These are phyloP conservation scores for Fonsecaea pedrosoi DNA, from an alignment of 2,329 filamentous ascomycete genomes.

Conservation along the genomic window DNA sequence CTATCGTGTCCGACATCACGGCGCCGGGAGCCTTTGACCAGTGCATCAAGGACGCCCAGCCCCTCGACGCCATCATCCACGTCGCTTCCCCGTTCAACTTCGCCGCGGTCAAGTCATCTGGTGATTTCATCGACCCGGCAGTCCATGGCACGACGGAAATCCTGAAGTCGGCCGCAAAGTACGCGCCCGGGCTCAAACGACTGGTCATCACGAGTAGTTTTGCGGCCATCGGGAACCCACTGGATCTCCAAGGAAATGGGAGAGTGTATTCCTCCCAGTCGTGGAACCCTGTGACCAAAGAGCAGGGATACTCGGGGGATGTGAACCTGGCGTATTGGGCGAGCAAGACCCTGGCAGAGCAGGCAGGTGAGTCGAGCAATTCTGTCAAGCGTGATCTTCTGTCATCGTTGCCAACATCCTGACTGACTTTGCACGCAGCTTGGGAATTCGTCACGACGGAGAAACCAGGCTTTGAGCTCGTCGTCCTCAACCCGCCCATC, in stretches of 20 bases:
- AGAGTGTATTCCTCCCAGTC: slow-evolving; percentile 48
- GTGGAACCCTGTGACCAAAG: slow-evolving; percentile 55
- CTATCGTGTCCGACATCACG: slow-evolving; percentile 44
- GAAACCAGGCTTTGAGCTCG: slow-evolving; percentile 65
- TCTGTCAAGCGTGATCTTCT: neutral
- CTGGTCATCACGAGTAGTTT: slow-evolving; percentile 75
- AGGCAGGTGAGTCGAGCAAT: slow-evolving; percentile 39
- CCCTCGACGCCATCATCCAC: slow-evolving; percentile 76
- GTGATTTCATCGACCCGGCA: slow-evolving; percentile 64
- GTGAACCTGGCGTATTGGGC: slow-evolving; percentile 51
- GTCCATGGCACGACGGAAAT: slow-evolving; percentile 69
- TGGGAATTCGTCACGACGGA: slow-evolving; percentile 68
- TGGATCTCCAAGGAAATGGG: slow-evolving; percentile 44
- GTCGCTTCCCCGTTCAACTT: slow-evolving; percentile 77
- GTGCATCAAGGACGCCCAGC: slow-evolving; percentile 63
- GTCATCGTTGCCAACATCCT: neutral
- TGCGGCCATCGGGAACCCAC: slow-evolving; percentile 65
- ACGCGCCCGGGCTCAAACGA: slow-evolving; percentile 70
- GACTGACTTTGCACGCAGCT: slow-evolving; percentile 51
- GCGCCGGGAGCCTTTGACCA: slow-evolving; percentile 46
- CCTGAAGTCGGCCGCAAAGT: slow-evolving; percentile 66
- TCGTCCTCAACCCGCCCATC: slow-evolving; percentile 67
- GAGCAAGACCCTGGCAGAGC: slow-evolving; percentile 70
- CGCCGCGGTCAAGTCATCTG: slow-evolving; percentile 72
- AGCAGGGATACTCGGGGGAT: slow-evolving; percentile 46